Evolutionary conservation across 139 green algal species (phyloP).

Genomic region (Coccomyxa sp.): DNA sequence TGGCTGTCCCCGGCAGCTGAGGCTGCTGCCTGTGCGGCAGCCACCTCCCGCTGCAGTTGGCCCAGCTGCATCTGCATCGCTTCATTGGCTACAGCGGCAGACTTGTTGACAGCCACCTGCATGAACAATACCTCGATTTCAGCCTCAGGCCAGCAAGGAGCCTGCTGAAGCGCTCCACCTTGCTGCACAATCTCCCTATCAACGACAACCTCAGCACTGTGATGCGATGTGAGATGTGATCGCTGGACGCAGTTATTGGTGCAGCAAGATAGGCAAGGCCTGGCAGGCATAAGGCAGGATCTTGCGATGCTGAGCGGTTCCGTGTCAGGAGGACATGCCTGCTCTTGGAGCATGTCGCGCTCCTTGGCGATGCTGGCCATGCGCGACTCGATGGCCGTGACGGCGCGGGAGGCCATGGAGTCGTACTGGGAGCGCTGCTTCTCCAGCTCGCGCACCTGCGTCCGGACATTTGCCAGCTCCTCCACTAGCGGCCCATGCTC

Average conservation of each 20-base stretch:
- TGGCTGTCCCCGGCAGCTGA: neutral
- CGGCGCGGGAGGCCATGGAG: neutral
- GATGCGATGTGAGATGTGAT: no score
- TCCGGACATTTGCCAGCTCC: neutral
- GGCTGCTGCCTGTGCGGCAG: neutral
- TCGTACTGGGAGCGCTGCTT: no score
- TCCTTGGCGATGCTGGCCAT: neutral
- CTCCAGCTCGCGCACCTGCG: neutral
- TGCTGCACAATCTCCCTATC: no score
- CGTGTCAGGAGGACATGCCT: no score
- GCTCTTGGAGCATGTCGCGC: neutral
- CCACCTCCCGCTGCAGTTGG: neutral
- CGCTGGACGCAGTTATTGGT: no score
- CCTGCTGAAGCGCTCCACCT: no score
- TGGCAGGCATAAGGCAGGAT: no score
- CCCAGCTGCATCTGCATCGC: conserved; percentile 6
- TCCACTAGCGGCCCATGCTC: neutral
- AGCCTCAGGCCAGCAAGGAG: no score
- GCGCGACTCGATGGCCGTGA: neutral
- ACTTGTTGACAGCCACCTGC: conserved; percentile 5
- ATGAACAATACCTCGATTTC: neutral
- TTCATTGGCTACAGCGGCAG: neutral
- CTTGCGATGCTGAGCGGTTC: no score
- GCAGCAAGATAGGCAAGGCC: no score
- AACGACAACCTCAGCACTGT: no score